Conservation (phyloP, 768 basidiomycete species). For the Trametopsis cervina region DNA sequence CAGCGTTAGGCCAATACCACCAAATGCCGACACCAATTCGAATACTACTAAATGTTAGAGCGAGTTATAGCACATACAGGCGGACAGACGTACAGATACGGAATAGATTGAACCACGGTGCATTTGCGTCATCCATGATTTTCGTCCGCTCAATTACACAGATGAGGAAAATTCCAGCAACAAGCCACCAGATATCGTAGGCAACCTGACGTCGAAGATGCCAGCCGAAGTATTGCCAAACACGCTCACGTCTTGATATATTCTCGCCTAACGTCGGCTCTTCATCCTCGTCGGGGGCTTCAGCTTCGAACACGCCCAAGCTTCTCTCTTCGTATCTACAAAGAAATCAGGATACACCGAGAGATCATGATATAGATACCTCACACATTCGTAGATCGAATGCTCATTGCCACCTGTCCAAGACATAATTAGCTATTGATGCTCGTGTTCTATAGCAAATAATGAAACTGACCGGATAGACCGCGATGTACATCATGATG, state of each 20-base stretch:
- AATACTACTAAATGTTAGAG: conserved; percentile 31
- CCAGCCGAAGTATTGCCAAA: conserved; percentile 41
- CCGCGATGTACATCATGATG: conserved; percentile 72
- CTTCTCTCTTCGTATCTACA: conserved; percentile 63
- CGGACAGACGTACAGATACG: conserved; percentile 22
- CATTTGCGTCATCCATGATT: conserved; percentile 45
- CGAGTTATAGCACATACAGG: not conserved
- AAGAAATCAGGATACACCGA: not conserved
- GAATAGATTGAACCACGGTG: conserved; percentile 55
- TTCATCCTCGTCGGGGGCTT: conserved; percentile 43
- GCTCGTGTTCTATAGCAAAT: not conserved
- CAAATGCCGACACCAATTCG: conserved; percentile 63
- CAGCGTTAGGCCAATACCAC: conserved; percentile 62
- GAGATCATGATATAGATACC: conserved; percentile 7
- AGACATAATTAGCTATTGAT: not conserved
- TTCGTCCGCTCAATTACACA: conserved; percentile 63
- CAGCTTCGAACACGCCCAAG: conserved; percentile 56
- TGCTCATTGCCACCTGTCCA: conserved; percentile 45
- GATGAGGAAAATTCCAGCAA: conserved; percentile 62
- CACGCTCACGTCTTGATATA: conserved; percentile 33
- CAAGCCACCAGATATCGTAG: conserved; percentile 80
- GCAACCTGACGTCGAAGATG: conserved; percentile 60
- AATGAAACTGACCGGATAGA: conserved; percentile 26
- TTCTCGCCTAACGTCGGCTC: conserved; percentile 35
- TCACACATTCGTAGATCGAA: conserved; percentile 62